These are phyloP conservation scores for Fonsecaea multimorphosa DNA, from an alignment of 2,329 filamentous ascomycete genomes.

Conservation along the genomic window DNA sequence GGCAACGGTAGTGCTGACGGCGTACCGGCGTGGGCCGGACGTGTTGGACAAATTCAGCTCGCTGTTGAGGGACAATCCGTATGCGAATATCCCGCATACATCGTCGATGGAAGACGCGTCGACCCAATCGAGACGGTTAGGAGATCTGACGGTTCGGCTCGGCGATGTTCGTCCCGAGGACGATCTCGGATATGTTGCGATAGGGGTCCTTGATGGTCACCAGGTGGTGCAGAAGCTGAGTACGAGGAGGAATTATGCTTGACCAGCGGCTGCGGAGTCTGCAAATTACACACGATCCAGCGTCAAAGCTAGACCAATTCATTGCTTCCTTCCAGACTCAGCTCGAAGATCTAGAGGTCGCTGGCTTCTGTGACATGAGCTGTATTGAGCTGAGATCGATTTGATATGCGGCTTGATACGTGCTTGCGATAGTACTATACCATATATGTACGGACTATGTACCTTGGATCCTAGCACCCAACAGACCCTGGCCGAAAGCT, in stretches of 20 bases:
- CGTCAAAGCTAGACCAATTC: neutral
- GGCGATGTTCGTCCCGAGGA: constrained; percentile 17
- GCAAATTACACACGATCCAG: neutral
- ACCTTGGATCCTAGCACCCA: no score
- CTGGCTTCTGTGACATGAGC: no score
- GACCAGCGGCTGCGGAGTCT: neutral
- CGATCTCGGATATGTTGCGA: constrained; percentile 11
- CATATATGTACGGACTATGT: no score
- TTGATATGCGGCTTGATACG: no score
- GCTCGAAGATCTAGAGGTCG: neutral
- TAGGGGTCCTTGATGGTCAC: neutral
- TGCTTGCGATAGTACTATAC: no score
- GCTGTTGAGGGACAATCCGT: constrained; percentile 14
- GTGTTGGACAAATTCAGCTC: constrained; percentile 16
- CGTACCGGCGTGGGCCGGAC: constrained; percentile 14
- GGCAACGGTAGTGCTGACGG: constrained; percentile 5
- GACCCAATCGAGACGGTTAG: constrained; percentile 7
- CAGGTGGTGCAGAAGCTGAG: constrained; percentile 2
- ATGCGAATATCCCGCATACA: neutral
- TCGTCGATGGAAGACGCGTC: constrained; percentile 15
- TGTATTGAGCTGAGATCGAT: no score
- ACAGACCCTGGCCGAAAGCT: no score
- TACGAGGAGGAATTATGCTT: constrained; percentile 4
- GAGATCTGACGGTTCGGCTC: constrained; percentile 10
- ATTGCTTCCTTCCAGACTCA: neutral